These are phyloP conservation scores for Beauveria asiatica DNA, from an alignment of 2,329 filamentous ascomycete species.

Conservation along the genomic window DNA sequence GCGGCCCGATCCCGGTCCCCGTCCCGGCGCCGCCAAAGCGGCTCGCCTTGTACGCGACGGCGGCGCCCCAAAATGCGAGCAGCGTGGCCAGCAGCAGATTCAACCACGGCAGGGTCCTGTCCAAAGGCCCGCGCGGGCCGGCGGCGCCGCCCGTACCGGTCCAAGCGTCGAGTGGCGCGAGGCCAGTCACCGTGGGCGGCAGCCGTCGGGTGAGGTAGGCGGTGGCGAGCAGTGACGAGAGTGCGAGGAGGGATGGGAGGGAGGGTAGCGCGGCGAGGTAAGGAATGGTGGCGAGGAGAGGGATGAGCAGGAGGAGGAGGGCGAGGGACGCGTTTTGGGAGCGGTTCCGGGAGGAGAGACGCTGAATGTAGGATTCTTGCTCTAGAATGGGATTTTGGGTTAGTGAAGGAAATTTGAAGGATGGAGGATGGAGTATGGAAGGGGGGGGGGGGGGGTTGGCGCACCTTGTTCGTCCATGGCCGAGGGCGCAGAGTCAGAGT, in stretches of 20 bases:
- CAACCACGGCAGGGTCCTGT: constrained; percentile 49
- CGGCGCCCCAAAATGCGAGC: constrained; percentile 37
- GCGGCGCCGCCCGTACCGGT: constrained; percentile 18
- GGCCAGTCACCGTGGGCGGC: constrained; percentile 46
- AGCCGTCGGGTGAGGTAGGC: constrained; percentile 52
- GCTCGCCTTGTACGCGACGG: constrained; percentile 23
- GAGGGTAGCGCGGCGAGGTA: constrained; percentile 26
- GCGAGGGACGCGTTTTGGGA: constrained; percentile 7
- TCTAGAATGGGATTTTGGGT: not conserved
- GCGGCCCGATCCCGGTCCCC: constrained; percentile 15
- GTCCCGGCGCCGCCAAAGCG: not conserved
- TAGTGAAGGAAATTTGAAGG: not conserved
- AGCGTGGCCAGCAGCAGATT: constrained; percentile 50
- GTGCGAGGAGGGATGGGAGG: constrained; percentile 44
- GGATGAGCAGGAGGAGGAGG: constrained; percentile 32
- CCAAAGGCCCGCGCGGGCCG: constrained; percentile 35
- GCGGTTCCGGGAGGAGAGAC: constrained; percentile 4
- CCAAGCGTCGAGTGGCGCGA: constrained; percentile 39
- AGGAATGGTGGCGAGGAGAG: constrained; percentile 38
- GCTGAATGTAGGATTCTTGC: constrained; percentile 11
- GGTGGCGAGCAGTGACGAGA: constrained; percentile 56
- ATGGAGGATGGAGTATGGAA: too few species aligned
- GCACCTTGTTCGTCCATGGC: constrained; percentile 12
- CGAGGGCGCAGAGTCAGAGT: constrained; percentile 12
- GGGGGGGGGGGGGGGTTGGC: not conserved